A percentile compares a stretch with the other conserved stretches of the same genome.
These are phyloP conservation scores for Mayamaea pseudoterrestris DNA, from an alignment of 108 stramenopile genomes.

Conservation along the genomic window DNA sequence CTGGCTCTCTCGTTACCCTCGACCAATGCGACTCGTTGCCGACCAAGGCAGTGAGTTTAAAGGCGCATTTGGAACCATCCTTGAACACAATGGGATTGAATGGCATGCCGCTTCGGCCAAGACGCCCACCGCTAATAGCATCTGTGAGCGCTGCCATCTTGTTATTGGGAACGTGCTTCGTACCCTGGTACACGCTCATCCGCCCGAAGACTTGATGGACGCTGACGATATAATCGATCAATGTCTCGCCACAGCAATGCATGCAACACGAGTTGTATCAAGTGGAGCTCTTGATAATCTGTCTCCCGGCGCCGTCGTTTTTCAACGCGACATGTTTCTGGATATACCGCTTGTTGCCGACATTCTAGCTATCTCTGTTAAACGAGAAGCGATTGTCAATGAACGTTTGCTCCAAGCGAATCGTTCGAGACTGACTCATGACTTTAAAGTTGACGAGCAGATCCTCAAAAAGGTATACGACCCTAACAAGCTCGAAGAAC, in stretches of 20 bases:
- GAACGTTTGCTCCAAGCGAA: conserved; percentile 4
- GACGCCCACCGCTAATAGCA: conserved; percentile 27
- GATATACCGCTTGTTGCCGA: conserved; percentile 26
- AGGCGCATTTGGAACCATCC: conserved; percentile 22
- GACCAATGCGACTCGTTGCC: conserved; percentile 10
- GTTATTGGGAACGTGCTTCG: conserved; percentile 17
- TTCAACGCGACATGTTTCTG: conserved; percentile 26
- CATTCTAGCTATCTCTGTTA: conserved; percentile 4
- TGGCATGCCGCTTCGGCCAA: conserved; percentile 16
- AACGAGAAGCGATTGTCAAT: conserved; percentile 9
- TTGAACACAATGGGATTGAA: conserved; percentile 13
- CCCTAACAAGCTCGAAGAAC: conserved; percentile 18
- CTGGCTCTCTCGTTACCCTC: conserved; percentile 35
- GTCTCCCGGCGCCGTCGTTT: conserved; percentile 26
- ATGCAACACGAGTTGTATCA: conserved; percentile 15
- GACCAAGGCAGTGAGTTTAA: conserved; percentile 31
- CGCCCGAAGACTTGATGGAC: conserved; percentile 3
- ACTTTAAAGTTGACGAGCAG: conserved; percentile 12
- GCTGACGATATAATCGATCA: conserved; percentile 16
- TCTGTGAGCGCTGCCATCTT: conserved; percentile 32
- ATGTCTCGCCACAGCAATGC: conserved; percentile 15
- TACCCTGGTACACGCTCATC: conserved; percentile 5
- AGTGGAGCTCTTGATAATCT: conserved; percentile 2
- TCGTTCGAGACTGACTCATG: conserved; percentile 5
- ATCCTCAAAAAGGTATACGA: conserved; percentile 6